Conservation (phyloP, 805 yeast genomes). For the Starmerella floris region DNA sequence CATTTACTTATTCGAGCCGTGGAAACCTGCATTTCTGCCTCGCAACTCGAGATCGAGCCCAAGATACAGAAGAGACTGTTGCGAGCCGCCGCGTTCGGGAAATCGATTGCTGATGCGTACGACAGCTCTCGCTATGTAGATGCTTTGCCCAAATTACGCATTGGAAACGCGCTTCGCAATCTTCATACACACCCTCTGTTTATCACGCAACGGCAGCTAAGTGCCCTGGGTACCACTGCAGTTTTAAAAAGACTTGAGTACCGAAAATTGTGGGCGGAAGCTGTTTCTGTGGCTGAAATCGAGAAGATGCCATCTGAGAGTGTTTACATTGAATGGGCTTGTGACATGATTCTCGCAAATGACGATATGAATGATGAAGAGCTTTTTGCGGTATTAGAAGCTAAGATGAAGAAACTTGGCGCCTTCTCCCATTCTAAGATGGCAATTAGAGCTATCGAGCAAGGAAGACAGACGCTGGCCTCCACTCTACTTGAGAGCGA, state of each 20-base stretch:
- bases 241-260: slow-evolving; percentile 45
- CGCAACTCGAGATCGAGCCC: slow-evolving; percentile 63
- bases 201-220: slow-evolving; percentile 46
- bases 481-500: slow-evolving; percentile 57
- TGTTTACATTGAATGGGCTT: slow-evolving; percentile 72
- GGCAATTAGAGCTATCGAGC: slow-evolving; percentile 56
- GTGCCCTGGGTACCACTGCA: slow-evolving; percentile 39
- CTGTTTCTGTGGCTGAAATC: slow-evolving; percentile 46
- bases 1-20: slow-evolving; percentile 46
- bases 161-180: slow-evolving; percentile 52
- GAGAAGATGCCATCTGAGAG: slow-evolving; percentile 36
- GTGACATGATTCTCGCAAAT: slow-evolving; percentile 47
- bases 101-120: slow-evolving; percentile 39
- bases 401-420: slow-evolving; percentile 32
- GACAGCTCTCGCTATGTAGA: slow-evolving; percentile 50
- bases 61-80: slow-evolving; percentile 68
- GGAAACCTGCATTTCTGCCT: slow-evolving; percentile 55
- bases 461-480: slow-evolving; percentile 64
- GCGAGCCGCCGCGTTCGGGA: slow-evolving; percentile 78
- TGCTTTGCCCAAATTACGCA: slow-evolving; percentile 48
- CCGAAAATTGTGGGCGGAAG: slow-evolving; percentile 47
- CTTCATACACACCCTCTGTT: slow-evolving; percentile 32
- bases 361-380: slow-evolving; percentile 40
- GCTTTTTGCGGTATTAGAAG: slow-evolving; percentile 38
- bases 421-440: slow-evolving; percentile 47